These are phyloP conservation scores for Lunularia cruciata DNA, from an alignment of 225 moss, liverwort and hornwort species.

Conservation along the genomic window DNA sequence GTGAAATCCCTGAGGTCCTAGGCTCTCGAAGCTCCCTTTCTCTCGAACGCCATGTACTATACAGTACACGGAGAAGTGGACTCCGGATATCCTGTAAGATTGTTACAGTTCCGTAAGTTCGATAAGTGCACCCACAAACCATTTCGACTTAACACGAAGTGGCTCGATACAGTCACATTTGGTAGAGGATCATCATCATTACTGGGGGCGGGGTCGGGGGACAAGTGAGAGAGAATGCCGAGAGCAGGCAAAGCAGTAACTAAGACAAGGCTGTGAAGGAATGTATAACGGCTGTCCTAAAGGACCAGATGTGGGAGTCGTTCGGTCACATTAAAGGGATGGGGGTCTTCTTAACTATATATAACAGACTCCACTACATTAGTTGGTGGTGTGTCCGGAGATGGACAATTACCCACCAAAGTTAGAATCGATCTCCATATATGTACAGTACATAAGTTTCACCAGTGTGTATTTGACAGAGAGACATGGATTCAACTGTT, in stretches of 20 bases:
- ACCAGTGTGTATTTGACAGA: neutral
- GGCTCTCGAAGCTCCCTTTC: no score
- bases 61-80: no score
- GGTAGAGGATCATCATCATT: neutral
- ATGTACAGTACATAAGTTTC: neutral
- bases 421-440: conserved; percentile 1
- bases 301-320: neutral
- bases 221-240: neutral
- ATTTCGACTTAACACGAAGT: no score
- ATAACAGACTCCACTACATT: conserved; percentile 4
- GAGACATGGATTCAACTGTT: neutral
- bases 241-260: neutral
- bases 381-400: conserved; percentile 5
- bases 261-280: no score
- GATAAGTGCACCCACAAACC: no score
- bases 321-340: neutral
- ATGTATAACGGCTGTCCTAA: conserved; percentile 9
- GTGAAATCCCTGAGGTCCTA: no score
- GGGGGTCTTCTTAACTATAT: neutral
- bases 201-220: no score
- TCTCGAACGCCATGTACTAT: no score
- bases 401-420: neutral
- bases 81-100: no score
- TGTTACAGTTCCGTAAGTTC: no score
- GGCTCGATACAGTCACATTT: no score